Evolutionary conservation across 1,284 basidiomycete genomes (phyloP), one percentile per base, ranked within the genome.

Genomic region (Boletus nobilissimus): DNA sequence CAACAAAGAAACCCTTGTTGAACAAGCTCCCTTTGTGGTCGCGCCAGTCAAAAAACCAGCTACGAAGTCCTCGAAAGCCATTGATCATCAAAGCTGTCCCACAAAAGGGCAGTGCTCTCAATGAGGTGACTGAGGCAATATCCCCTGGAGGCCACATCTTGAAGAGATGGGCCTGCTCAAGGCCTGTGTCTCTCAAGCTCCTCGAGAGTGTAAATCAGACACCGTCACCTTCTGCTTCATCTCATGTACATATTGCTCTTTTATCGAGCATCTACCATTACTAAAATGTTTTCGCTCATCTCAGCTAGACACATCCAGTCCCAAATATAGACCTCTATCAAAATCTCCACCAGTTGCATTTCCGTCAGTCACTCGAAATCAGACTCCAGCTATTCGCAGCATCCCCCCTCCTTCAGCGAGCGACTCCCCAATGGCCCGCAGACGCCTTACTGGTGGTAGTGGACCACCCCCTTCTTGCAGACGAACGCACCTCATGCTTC

Each of bases 91-190:
- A 80, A 81, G 57, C 84, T 80, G 79, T 86, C 83, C 85, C 87
- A 78, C 80, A 90, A 80, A 86, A 85, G 71, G 85, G 86, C 22
- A 87, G 87, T 74, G 81, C 78, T 40, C 82, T 86, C 72, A 87
- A 89, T 34, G 91, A 92, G 78, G 93, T 94, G 38, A 92, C 89
- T 6, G 93, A 93, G 80, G 91, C 92, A 2, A 87, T 94, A 76
- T 95, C 93, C 0, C 94, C 93, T 7, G 92, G 92, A 36, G 94
- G 94, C 0, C 94, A 94, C 84, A 86, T 95, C 75, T 90, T 88
- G 46, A 95, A 95, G 84, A 89, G 94, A 74, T 90, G 93, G 29
- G 93, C 93, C 6, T 90, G 92, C 29, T 91, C 92, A 48, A 88
- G 93, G 69, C 94, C 93, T 3, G 87, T 94, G 18, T 94, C 94